These are phyloP conservation scores for Neurospora intermedia DNA, from an alignment of 495 filamentous ascomycete genomes.

Conservation along the genomic window DNA sequence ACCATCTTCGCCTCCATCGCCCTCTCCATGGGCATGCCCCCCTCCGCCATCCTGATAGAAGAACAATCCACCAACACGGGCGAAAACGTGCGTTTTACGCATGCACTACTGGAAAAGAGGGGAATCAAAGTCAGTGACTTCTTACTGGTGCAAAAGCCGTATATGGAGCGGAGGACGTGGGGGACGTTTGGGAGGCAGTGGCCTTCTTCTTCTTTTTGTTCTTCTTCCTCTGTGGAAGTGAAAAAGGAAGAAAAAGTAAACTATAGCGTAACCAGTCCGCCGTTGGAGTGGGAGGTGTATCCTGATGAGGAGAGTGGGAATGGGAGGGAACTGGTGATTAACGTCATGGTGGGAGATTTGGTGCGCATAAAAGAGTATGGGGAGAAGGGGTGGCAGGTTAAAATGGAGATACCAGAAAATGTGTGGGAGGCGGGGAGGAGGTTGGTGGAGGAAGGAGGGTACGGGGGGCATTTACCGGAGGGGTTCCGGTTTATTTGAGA, in stretches of 20 bases:
- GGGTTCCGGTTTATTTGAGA: not conserved
- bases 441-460: constrained; percentile 21
- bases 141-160: constrained; percentile 30
- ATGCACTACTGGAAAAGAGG: constrained; percentile 15
- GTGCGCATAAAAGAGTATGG: constrained; percentile 29
- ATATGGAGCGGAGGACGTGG: constrained; percentile 32
- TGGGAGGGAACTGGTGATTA: constrained; percentile 25
- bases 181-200: constrained; percentile 31
- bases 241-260: not conserved
- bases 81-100: constrained; percentile 31
- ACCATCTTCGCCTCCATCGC: constrained; percentile 20
- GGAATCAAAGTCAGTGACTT: constrained; percentile 11
- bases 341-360: constrained; percentile 29
- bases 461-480: constrained; percentile 22
- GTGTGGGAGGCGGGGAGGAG: constrained; percentile 27
- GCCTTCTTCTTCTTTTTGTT: constrained; percentile 3
- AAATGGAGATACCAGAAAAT: constrained; percentile 24
- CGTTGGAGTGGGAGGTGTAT: constrained; percentile 22
- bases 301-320: constrained; percentile 19
- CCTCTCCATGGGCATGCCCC: not conserved
- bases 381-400: constrained; percentile 24
- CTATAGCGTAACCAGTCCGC: constrained; percentile 25
- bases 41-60: constrained; percentile 10
- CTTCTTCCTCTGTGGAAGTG: not conserved
- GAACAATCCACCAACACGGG: constrained; percentile 27